phyloP scores from a whole-genome alignment of 352 stramenopile species.

The Phytophthora ohioensis region DNA sequence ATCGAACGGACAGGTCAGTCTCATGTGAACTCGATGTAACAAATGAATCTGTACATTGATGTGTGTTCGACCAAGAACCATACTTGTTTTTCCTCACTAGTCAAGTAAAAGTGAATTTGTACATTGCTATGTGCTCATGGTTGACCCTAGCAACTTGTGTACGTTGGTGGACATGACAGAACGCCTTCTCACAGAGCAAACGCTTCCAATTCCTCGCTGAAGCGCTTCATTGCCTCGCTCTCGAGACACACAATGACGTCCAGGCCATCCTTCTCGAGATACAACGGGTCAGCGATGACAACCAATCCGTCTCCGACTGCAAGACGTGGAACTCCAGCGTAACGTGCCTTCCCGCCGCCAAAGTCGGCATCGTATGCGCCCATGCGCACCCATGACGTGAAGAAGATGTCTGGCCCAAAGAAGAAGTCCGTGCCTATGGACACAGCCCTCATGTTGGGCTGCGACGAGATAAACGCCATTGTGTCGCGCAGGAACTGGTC shows the following conservation, averaged over 20 bases:
- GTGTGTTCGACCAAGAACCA: background rate
- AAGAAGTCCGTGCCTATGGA: background rate
- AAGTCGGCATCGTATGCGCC: conserved; percentile 1
- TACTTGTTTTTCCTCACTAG: too few relatives aligned
- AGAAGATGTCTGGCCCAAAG: conserved; percentile 3
- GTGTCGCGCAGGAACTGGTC: conserved; percentile 4
- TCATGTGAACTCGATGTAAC: conserved; percentile 8
- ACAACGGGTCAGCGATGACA: background rate
- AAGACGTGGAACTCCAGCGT: background rate
- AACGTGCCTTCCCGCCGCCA: background rate
- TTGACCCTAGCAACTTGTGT: too few relatives aligned
- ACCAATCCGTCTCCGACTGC: conserved; percentile 5
- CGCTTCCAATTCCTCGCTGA: background rate
- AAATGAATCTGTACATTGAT: conserved; percentile 26
- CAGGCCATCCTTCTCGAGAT: background rate
- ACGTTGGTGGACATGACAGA: too few relatives aligned
- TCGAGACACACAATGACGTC: conserved; percentile 3
- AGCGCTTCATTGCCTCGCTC: background rate
- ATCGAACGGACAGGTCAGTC: conserved; percentile 24
- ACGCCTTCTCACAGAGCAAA: conserved; percentile 3
- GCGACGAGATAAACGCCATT: conserved; percentile 4
- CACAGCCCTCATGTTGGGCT: background rate
- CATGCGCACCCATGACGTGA: conserved; percentile 6
- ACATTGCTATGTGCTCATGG: conserved; percentile 11
- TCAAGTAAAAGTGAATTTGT: conserved; percentile 12